Base-by-base conservation (phyloP, 2,329 filamentous ascomycete species). In the Paracoccidioides brasiliensis region DNA sequence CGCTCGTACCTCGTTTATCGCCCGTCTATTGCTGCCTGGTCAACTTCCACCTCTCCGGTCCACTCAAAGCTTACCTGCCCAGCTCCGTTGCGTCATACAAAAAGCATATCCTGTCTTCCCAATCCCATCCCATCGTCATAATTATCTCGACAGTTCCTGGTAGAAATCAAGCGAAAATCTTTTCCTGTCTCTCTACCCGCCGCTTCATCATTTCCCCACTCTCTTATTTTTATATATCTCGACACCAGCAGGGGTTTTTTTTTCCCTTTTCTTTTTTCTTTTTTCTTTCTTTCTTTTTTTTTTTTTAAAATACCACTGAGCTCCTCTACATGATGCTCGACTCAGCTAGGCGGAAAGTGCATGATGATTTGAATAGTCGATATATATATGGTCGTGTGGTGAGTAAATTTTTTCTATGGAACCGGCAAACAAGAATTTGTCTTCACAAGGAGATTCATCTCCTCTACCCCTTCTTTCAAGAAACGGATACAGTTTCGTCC, bases 321-420 rank as follows among this genome's bases (percentile, higher is more conserved):
- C 56, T 57, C 56, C 61, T 53, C 56, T 56, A 59, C 64, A 67
- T 56, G 42, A 75, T 75, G 72, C 65, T 76, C 55, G 67, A 69
- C 57, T 62, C 63, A 53, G 63, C 66, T 57, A 72, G 72, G 59
- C 68, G 69, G 55, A 70, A 67, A 64, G 65, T 73, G 52, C 64
- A 76, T 45, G 68, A 74, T 64, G 71, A 68, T 59, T 63, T 77
- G 56, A 76, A 76, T 57, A 66, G 69, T 59, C 68, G 71, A 62
- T 77, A 76, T 61, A 72, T 77, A 49, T 73, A 73, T 63, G 71
- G 71, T 65, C 70, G 71, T 56, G 61, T 73, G 67, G 71, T 73
- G 67, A 54, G 69, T 67, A 43, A 12, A 1, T 22, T 22, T 22
- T 22, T 22, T 22, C 2, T 22, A 22, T 1, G 22, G 22, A 22